Percentiles rank a stretch among this genome's conserved stretches.
These are phyloP conservation scores for Globisporangium barbulae DNA, from an alignment of 352 stramenopile genomes.

Conservation along the genomic window DNA sequence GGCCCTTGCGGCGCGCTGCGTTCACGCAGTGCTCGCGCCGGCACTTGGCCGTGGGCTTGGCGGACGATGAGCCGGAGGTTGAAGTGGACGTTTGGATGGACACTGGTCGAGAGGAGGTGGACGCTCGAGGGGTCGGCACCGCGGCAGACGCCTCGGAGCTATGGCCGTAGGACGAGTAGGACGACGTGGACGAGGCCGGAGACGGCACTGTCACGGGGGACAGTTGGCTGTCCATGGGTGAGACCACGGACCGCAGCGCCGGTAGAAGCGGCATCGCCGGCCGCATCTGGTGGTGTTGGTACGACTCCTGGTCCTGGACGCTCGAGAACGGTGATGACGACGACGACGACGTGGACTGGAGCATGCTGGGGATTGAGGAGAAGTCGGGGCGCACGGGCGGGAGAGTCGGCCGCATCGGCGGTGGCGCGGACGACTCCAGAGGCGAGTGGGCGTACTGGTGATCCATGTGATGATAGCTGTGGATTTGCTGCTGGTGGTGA, in stretches of 20 bases:
- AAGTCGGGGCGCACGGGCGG: conserved; percentile 13
- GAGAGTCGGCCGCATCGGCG: conserved; percentile 5
- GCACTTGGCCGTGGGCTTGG: conserved; percentile 30
- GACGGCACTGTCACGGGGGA: conserved; percentile 7
- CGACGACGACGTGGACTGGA: conserved; percentile 8
- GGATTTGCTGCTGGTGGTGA: conserved; percentile 28
- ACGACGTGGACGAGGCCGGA: conserved; percentile 15
- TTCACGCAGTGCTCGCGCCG: conserved; percentile 71
- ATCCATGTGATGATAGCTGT: conserved; percentile 14
- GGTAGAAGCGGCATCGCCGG: conserved; percentile 6
- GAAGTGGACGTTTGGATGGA: conserved; percentile 21
- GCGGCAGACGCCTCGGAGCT: conserved; percentile 2
- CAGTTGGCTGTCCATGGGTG: conserved; percentile 2
- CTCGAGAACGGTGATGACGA: neutral
- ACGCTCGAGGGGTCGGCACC: neutral
- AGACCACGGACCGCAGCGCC: conserved; percentile 9
- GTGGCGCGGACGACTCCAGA: neutral
- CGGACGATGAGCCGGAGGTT: neutral
- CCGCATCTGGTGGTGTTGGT: neutral
- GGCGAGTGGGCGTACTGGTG: neutral
- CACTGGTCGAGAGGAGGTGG: conserved; percentile 10
- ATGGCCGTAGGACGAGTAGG: conserved; percentile 16
- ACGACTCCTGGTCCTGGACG: conserved; percentile 1
- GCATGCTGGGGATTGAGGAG: conserved; percentile 19
- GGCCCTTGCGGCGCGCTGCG: conserved; percentile 67